phyloP scores from a whole-genome alignment of 768 basidiomycete species.

The Polyporus arcularius region DNA sequence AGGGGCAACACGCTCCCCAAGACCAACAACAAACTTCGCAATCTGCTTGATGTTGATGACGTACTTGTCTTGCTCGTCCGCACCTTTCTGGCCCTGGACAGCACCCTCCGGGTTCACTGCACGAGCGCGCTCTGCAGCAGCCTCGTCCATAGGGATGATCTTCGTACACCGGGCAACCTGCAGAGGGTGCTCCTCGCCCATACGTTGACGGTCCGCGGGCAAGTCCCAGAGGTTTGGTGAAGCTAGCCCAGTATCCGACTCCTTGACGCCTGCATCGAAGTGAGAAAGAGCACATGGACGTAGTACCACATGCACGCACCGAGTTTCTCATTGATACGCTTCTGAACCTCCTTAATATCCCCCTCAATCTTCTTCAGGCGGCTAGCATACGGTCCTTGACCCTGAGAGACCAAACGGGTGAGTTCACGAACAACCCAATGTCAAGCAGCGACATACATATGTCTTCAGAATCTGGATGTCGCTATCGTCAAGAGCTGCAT shows the following conservation, averaged over 20 bases:
- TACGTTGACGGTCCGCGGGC: constrained; percentile 86
- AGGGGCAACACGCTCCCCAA: constrained; percentile 94
- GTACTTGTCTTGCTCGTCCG: constrained; percentile 99
- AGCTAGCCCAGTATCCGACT: constrained; percentile 96
- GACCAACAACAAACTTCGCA: constrained; percentile 97
- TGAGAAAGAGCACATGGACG: constrained; percentile 1
- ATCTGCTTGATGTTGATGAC: constrained; percentile 99
- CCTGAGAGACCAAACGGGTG: constrained; percentile 46
- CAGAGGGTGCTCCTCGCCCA: constrained; percentile 89
- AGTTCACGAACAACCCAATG: constrained; percentile 3
- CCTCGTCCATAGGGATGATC: constrained; percentile 85
- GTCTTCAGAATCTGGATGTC: constrained; percentile 99
- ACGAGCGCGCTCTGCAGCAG: constrained; percentile 74
- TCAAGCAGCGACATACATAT: constrained; percentile 59
- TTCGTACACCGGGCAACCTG: constrained; percentile 99
- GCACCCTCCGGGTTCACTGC: constrained; percentile 79
- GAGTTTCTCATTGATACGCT: constrained; percentile 96
- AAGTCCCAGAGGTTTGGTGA: constrained; percentile 98
- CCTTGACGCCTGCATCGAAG: constrained; percentile 75
- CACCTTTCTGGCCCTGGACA: constrained; percentile 88
- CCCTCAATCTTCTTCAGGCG: constrained; percentile 85
- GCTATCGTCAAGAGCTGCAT: constrained; percentile 89
- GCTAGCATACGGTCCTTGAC: constrained; percentile 95
- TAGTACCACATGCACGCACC: constrained; percentile 45
- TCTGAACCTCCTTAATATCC: constrained; percentile 95